These are phyloP conservation scores for Peltaster fructicola DNA, from an alignment of 2,329 filamentous ascomycete genomes.

Conservation along the genomic window DNA sequence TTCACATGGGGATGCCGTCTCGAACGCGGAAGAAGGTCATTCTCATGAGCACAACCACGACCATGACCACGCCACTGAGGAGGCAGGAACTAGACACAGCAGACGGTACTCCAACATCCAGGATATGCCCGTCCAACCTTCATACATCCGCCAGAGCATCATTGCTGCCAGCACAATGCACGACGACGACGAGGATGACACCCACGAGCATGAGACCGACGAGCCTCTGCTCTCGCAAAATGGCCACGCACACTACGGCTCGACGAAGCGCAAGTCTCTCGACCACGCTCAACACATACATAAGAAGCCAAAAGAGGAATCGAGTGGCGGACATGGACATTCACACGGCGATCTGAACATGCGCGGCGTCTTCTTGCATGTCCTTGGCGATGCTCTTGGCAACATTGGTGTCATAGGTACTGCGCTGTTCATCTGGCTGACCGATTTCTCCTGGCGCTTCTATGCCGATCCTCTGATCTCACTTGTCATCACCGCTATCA, in stretches of 20 bases:
- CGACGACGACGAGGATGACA: slow-evolving; percentile 16
- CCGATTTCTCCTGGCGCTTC: slow-evolving; percentile 59
- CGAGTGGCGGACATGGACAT: slow-evolving; percentile 47
- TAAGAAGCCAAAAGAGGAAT: slow-evolving; percentile 47
- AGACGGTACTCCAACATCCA: slow-evolving; percentile 42
- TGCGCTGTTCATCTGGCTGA: slow-evolving; percentile 81
- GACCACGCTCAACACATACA: slow-evolving; percentile 52
- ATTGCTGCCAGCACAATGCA: slow-evolving; percentile 50
- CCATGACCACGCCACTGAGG: slow-evolving; percentile 29
- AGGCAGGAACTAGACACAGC: slow-evolving; percentile 45
- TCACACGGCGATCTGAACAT: slow-evolving; percentile 86
- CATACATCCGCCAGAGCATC: slow-evolving; percentile 81
- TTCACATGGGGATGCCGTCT: slow-evolving; percentile 21
- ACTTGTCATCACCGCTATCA: slow-evolving; percentile 73
- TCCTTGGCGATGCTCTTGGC: slow-evolving; percentile 67
- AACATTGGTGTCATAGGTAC: slow-evolving; percentile 75
- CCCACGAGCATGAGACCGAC: slow-evolving; percentile 13
- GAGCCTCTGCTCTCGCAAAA: slow-evolving; percentile 19
- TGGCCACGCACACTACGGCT: slow-evolving; percentile 15
- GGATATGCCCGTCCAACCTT: slow-evolving; percentile 67
- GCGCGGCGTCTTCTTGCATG: slow-evolving; percentile 53
- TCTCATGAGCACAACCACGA: slow-evolving; percentile 33
- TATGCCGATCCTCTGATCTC: slow-evolving; percentile 89
- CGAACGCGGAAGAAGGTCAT: slow-evolving; percentile 35
- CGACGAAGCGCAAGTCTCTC: slow-evolving; percentile 15